These are phyloP conservation scores for Penicillium sp. DNA, from an alignment of 2,329 filamentous ascomycete species.

Conservation along the genomic window DNA sequence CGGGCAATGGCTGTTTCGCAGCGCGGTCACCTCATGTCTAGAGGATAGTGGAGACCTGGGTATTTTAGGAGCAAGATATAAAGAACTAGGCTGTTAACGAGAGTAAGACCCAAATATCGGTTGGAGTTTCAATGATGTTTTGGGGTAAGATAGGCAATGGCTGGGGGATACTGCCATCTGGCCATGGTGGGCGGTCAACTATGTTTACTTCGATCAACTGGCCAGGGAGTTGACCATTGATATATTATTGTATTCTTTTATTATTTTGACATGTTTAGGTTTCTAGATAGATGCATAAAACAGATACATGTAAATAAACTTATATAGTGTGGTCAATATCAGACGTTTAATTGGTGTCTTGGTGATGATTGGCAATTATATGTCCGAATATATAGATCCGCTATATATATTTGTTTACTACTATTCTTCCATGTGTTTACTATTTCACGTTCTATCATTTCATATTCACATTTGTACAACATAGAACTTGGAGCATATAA, in stretches of 20 bases:
- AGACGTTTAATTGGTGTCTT: neutral
- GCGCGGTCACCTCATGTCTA: slow-evolving; percentile 37
- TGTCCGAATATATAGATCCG: neutral
- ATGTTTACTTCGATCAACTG: neutral
- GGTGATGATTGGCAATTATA: neutral
- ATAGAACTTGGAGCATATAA: neutral
- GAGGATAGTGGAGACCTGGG: neutral
- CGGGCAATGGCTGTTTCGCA: slow-evolving; percentile 29
- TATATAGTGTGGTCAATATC: neutral
- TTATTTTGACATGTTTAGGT: neutral
- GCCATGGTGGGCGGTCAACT: slow-evolving; percentile 3
- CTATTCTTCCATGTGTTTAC: neutral
- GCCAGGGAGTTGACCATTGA: neutral
- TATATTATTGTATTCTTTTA: no score
- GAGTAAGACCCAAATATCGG: neutral
- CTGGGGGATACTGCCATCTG: slow-evolving; percentile 5
- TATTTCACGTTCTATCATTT: neutral
- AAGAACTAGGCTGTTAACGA: neutral
- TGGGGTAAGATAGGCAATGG: slow-evolving; percentile 1
- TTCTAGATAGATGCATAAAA: no score
- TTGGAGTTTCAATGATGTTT: neutral
- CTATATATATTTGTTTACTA: neutral
- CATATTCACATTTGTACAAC: neutral
- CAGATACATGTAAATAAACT: neutral
- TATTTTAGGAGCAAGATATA: neutral